A percentile compares a stretch with the other conserved stretches of the same genome.
Conservation (phyloP, 352 stramenopile genomes). For the Saprolegnia diclina region DNA sequence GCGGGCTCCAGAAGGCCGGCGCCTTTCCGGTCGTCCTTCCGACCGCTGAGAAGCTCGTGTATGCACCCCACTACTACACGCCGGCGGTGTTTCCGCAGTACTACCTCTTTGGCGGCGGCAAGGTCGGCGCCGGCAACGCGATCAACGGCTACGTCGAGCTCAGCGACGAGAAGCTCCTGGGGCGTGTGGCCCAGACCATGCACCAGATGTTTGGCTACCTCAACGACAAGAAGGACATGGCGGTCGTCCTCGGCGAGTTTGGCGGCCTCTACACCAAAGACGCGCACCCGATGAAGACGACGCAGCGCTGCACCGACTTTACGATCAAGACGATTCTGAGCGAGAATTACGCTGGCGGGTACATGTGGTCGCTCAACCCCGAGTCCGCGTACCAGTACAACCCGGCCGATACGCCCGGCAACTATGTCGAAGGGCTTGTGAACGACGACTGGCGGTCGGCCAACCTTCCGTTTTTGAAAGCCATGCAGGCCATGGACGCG, state of each 20-base stretch:
- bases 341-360: conserved; percentile 45
- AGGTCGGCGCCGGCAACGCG: conserved; percentile 21
- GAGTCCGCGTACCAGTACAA: conserved; percentile 74
- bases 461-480: conserved; percentile 55
- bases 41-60: conserved; percentile 40
- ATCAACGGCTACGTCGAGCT: conserved; percentile 48
- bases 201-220: conserved; percentile 69
- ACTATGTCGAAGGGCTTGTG: conserved; percentile 58
- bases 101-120: conserved; percentile 36
- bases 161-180: conserved; percentile 40
- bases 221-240: conserved; percentile 35
- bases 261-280: conserved; percentile 61
- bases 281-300: conserved; percentile 44
- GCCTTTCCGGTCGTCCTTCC: conserved; percentile 38
- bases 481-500: conserved; percentile 45
- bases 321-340: conserved; percentile 56
- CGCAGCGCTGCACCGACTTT: conserved; percentile 57
- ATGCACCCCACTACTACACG: conserved; percentile 40
- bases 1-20: conserved; percentile 40
- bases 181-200: conserved; percentile 61
- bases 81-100: conserved; percentile 31
- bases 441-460: conserved; percentile 61
- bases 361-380: conserved; percentile 75
- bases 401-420: conserved; percentile 49
- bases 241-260: conserved; percentile 62